Evolutionary conservation across 176 grass and related monocot genomes (phyloP), one percentile per base, ranked within the genome.

Genomic region (Musa schizocarpa): DNA sequence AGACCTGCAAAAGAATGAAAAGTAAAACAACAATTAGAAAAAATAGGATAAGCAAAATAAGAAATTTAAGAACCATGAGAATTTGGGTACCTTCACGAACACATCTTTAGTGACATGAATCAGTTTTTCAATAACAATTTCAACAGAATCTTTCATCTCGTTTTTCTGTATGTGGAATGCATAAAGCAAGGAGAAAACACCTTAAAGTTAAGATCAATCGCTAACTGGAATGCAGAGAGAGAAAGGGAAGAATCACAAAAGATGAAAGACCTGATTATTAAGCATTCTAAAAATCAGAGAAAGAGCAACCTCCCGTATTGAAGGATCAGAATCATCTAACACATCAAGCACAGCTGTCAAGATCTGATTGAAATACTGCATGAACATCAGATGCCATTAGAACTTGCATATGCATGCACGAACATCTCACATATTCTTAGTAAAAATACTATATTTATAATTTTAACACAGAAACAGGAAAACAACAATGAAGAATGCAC

Each of bases 361-460:
- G 59, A 94, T 94, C 89, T 99, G 95, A 99, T 94, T 99, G 88
- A 99, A 99, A 66, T 99, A 99, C 95, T 99, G 54, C 68, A 79
- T 68, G 85, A 68, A 51, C 58, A 86, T 53, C 77, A 78, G 63
- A 54, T 59, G 1, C 21, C 9, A 82, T 91, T 78, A 99, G 80
- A 81, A 48, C 24, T 57, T 56, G 74, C 71, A 69, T 21, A 76
- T 24, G 43, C 68, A 53, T 24, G 43, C 68, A 51, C 65, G 9
- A 34, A 29, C 65, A 13, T 27, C 11, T 66, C 9, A 13, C 34
- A 43, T 22, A 14, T 68, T 34, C 9, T 11, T 34, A 8, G 24
- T 16, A 68, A 68, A 68, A 9, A 72, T 75, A 52, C 34, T 74
- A 63, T 63, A 74, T 58, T 43, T 43, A 43, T 43, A 43, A 13